A percentile compares a stretch with the other conserved stretches of the same genome.
Evolutionary conservation across 2,329 filamentous ascomycete genomes (phyloP).

Genomic region (Sordariomycetes sp.): DNA sequence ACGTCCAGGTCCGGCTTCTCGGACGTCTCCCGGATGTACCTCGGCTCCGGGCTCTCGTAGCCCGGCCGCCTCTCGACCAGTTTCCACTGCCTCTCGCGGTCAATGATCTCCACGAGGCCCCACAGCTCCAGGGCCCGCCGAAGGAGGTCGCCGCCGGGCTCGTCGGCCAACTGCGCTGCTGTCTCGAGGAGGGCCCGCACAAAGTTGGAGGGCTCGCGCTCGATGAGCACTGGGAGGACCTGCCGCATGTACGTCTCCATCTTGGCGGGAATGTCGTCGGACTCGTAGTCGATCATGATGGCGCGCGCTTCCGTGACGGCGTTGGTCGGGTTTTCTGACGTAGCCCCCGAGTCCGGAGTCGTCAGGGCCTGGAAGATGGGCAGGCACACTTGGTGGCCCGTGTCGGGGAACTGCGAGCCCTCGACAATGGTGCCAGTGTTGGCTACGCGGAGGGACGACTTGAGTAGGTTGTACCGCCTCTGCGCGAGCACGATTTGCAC

Average conservation of each 20-base stretch:
- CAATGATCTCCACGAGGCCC: conserved; percentile 52
- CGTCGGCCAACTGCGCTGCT: conserved; percentile 29
- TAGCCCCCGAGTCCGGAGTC: not conserved
- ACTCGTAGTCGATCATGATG: conserved; percentile 47
- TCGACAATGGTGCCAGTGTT: conserved; percentile 38
- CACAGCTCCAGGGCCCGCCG: conserved; percentile 48
- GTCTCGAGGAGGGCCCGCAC: conserved; percentile 44
- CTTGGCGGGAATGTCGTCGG: conserved; percentile 44
- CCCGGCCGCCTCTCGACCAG: conserved; percentile 34
- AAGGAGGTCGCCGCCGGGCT: conserved; percentile 38
- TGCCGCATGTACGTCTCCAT: conserved; percentile 48
- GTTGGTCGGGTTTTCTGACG: conserved; percentile 19
- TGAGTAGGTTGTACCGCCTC: conserved; percentile 41
- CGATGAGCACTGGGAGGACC: conserved; percentile 42
- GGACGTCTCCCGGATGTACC: conserved; percentile 33
- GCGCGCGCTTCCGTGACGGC: conserved; percentile 22
- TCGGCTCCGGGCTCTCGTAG: conserved; percentile 21
- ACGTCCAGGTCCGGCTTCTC: conserved; percentile 37
- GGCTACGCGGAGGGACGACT: conserved; percentile 32
- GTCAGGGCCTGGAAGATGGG: conserved; percentile 5
- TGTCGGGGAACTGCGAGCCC: conserved; percentile 44
- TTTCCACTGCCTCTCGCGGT: conserved; percentile 49
- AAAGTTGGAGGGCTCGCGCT: conserved; percentile 45
- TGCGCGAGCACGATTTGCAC: conserved; percentile 50
- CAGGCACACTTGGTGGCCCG: conserved; percentile 14